phyloP scores from a whole-genome alignment of 140 eudicot species.

The Eryngium alpinum region DNA sequence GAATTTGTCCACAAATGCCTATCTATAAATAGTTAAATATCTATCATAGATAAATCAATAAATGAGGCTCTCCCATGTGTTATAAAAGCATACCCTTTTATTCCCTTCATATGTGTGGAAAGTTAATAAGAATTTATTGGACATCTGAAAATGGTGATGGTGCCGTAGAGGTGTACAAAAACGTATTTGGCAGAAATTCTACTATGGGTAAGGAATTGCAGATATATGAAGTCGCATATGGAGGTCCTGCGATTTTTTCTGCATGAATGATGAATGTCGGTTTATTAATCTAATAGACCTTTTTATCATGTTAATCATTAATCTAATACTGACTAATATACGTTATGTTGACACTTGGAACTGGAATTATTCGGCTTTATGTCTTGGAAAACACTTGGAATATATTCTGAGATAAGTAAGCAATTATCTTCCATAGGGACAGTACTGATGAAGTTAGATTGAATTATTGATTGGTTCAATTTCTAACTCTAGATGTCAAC shows the following conservation, averaged over 20 bases:
- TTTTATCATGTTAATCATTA: background rate
- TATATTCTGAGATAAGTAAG: too few relatives aligned
- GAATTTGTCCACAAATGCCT: background rate
- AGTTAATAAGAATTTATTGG: background rate
- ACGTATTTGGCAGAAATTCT: background rate
- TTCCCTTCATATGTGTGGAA: background rate
- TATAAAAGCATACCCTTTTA: background rate
- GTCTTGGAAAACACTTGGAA: too few relatives aligned
- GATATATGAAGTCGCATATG: background rate
- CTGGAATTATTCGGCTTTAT: background rate
- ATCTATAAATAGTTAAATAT: background rate
- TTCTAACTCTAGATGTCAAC: too few relatives aligned
- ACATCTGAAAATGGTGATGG: background rate
- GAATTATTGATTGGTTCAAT: too few relatives aligned
- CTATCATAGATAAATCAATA: background rate
- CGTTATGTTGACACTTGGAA: background rate
- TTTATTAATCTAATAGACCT: background rate
- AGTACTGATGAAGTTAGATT: too few relatives aligned
- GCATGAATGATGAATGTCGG: background rate
- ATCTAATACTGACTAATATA: background rate
- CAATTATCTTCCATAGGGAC: too few relatives aligned
- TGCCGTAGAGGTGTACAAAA: background rate
- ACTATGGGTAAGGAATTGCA: background rate
- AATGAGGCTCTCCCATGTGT: background rate
- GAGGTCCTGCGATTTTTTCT: background rate